Percentiles rank a stretch among this genome's conserved stretches.
phyloP scores from a whole-genome alignment of 202 grass and related monocot species.

The Schoenoplectus tabernaemontani region DNA sequence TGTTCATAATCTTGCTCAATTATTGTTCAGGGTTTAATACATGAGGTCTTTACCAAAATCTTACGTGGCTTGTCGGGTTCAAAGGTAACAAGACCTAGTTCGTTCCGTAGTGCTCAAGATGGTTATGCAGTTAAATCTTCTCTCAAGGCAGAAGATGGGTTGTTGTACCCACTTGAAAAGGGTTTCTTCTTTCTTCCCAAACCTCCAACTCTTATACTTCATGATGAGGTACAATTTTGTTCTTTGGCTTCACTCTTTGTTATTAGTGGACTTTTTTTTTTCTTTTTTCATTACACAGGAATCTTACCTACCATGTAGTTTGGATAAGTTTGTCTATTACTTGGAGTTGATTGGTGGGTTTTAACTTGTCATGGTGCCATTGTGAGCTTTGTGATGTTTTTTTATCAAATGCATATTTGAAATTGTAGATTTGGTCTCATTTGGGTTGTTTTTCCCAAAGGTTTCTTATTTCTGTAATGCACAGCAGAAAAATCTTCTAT shows the following conservation, averaged over 20 bases:
- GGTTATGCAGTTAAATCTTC: conserved; percentile 99
- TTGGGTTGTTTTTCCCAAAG: neutral
- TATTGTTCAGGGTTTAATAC: conserved; percentile 58
- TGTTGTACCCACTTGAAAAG: conserved; percentile 96
- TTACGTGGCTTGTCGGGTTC: conserved; percentile 89
- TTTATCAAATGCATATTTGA: neutral
- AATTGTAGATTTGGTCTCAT: neutral
- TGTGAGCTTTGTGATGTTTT: neutral
- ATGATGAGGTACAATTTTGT: conserved; percentile 63
- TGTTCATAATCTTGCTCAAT: conserved; percentile 22
- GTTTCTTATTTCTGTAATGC: neutral
- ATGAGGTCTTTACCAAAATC: conserved; percentile 79
- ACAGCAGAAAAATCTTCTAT: neutral
- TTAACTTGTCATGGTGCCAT: neutral
- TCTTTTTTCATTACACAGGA: neutral
- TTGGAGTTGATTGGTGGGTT: neutral
- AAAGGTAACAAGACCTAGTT: conserved; percentile 79
- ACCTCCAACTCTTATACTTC: conserved; percentile 96
- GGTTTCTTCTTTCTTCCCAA: conserved; percentile 98
- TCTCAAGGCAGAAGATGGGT: conserved; percentile 97
- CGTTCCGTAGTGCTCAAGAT: conserved; percentile 81
- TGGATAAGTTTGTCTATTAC: neutral
- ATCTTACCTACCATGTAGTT: neutral
- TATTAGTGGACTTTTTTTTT: neutral
- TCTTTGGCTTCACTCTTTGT: neutral